These are phyloP conservation scores for Colletotrichum abscissum DNA, from an alignment of 2,329 filamentous ascomycete species.

Conservation along the genomic window DNA sequence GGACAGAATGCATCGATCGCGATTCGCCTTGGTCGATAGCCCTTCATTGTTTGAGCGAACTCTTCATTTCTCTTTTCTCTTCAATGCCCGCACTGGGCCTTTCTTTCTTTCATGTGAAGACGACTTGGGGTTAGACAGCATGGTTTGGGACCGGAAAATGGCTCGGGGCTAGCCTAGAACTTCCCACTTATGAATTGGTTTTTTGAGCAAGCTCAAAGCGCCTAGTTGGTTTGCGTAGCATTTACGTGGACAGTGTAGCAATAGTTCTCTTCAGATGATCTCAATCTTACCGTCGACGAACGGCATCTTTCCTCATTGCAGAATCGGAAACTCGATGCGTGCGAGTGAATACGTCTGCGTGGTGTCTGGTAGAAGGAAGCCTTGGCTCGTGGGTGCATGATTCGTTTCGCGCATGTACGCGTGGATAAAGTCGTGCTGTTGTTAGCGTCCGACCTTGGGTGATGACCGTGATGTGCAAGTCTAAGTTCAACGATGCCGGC, in stretches of 20 bases:
- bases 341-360: not conserved
- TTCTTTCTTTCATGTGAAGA: not conserved
- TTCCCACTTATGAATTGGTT: not conserved
- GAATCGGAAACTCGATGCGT: not conserved
- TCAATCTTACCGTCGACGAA: conserved; percentile 1
- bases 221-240: not conserved
- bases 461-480: not conserved
- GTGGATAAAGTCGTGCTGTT: not conserved
- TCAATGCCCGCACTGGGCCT: conserved; percentile 4
- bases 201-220: conserved; percentile 3
- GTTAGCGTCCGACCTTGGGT: not conserved
- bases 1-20: not conserved
- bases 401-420: not conserved
- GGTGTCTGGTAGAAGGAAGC: not conserved
- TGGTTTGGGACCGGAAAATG: not conserved
- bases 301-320: not conserved
- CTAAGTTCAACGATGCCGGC: not conserved
- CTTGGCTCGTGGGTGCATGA: not conserved
- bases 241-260: conserved; percentile 6
- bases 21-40: not conserved
- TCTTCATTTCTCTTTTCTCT: conserved; percentile 3
- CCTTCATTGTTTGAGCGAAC: not conserved
- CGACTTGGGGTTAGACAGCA: not conserved
- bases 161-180: not conserved
- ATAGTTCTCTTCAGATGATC: conserved; percentile 19